phyloP scores from a whole-genome alignment of 371 early-diverging fungal species.

The Smittium culicis region DNA sequence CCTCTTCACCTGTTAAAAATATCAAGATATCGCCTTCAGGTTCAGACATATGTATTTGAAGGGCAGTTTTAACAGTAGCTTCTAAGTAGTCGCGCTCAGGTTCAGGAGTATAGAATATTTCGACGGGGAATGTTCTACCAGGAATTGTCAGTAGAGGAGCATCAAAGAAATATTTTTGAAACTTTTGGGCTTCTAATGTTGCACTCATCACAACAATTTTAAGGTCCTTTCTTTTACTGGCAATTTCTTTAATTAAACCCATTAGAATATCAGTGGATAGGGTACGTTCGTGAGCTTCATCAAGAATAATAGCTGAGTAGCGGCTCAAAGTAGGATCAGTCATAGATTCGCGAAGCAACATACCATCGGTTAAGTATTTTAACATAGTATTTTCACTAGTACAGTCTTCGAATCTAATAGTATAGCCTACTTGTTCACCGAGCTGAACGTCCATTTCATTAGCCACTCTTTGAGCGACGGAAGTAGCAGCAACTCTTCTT shows the following conservation, averaged over 20 bases:
- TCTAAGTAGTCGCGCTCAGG: slow-evolving; percentile 80
- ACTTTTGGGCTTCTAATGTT: slow-evolving; percentile 75
- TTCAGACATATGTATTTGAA: slow-evolving; percentile 72
- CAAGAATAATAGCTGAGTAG: slow-evolving; percentile 87
- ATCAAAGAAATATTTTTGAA: slow-evolving; percentile 68
- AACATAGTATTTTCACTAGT: slow-evolving; percentile 68
- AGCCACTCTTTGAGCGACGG: slow-evolving; percentile 91
- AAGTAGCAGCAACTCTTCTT: slow-evolving; percentile 96
- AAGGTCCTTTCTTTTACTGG: slow-evolving; percentile 48
- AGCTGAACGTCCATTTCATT: slow-evolving; percentile 82
- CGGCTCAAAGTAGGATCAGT: slow-evolving; percentile 68
- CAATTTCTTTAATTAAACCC: slow-evolving; percentile 78
- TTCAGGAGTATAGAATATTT: slow-evolving; percentile 76
- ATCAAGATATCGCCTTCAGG: slow-evolving; percentile 77
- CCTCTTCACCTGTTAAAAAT: slow-evolving; percentile 89
- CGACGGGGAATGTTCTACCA: slow-evolving; percentile 82
- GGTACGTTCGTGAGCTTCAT: slow-evolving; percentile 98
- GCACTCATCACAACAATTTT: slow-evolving; percentile 88
- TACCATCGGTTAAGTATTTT: slow-evolving; percentile 97
- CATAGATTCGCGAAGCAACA: slow-evolving; percentile 95
- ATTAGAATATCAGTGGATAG: slow-evolving; percentile 93
- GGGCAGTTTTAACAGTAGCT: slow-evolving; percentile 65
- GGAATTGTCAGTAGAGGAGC: slow-evolving; percentile 60
- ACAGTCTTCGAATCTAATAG: slow-evolving; percentile 92
- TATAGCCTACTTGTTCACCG: slow-evolving; percentile 90